Conservation (phyloP, 306 rosid species). For the Cucurbita pepo region DNA sequence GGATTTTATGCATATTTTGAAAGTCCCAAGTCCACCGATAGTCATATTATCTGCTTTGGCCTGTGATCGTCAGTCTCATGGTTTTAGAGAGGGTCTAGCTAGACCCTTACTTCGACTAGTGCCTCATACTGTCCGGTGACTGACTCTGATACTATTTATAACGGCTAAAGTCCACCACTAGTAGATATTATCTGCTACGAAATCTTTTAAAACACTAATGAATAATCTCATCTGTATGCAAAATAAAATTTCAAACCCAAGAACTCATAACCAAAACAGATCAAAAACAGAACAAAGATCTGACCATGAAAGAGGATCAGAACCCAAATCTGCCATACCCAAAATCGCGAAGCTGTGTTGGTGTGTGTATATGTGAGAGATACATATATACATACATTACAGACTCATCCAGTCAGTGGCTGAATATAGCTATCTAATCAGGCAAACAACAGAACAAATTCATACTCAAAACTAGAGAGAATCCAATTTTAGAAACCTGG, state of each 20-base stretch:
- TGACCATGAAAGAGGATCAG: neutral
- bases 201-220: neutral
- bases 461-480: neutral
- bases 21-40: neutral
- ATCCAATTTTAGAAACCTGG: slow-evolving; percentile 2
- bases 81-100: no score
- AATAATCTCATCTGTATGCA: neutral
- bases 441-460: neutral
- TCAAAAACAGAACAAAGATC: neutral
- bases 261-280: neutral
- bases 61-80: no score
- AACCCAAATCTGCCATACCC: neutral
- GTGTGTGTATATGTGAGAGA: neutral
- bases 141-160: no score
- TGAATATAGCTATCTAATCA: neutral
- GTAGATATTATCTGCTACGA: neutral
- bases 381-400: neutral
- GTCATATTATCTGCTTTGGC: no score
- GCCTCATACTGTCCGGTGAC: no score
- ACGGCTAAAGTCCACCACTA: no score
- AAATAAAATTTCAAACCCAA: neutral
- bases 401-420: slow-evolving; percentile 2
- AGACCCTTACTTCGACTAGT: no score
- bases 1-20: neutral
- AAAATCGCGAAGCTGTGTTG: neutral